phyloP scores from a whole-genome alignment of 768 basidiomycete genomes.

The Strobilomyces confusus region DNA sequence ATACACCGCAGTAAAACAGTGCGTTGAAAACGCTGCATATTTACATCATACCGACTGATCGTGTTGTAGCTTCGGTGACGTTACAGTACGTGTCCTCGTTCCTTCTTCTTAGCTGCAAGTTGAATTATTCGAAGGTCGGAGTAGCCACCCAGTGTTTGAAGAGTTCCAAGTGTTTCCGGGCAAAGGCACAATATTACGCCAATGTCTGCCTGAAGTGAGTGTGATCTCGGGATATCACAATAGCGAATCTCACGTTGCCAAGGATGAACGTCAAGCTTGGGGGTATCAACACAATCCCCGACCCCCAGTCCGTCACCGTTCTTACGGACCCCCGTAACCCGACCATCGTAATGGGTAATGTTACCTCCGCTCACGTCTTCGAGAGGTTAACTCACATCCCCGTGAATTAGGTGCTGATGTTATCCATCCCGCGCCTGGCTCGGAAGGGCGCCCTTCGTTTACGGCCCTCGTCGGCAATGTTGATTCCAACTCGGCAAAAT shows the following conservation, averaged over 20 bases:
- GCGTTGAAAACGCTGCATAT: conserved; percentile 24
- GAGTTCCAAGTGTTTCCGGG: conserved; percentile 57
- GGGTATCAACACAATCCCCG: conserved; percentile 77
- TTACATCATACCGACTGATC: conserved; percentile 1
- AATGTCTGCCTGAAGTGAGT: conserved; percentile 77
- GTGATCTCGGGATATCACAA: not conserved
- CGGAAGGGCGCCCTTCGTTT: conserved; percentile 76
- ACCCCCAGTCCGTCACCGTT: conserved; percentile 58
- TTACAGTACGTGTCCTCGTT: conserved; percentile 37
- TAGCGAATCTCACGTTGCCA: not conserved
- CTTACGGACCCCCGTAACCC: conserved; percentile 69
- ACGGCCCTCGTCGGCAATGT: conserved; percentile 78
- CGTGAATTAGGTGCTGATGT: conserved; percentile 63
- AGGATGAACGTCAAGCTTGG: conserved; percentile 85
- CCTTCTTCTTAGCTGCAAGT: not conserved
- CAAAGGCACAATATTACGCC: conserved; percentile 74
- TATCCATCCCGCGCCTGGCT: conserved; percentile 78
- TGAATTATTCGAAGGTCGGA: conserved; percentile 45
- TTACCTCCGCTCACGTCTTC: not conserved
- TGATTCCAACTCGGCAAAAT: conserved; percentile 73
- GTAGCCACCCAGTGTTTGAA: conserved; percentile 80
- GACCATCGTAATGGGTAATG: conserved; percentile 74
- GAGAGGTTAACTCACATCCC: conserved; percentile 1
- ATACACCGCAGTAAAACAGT: conserved; percentile 79
- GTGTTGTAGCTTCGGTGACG: conserved; percentile 63